Base-by-base conservation (phyloP, 2,329 filamentous ascomycete species). In the Colletotrichum sp. region DNA sequence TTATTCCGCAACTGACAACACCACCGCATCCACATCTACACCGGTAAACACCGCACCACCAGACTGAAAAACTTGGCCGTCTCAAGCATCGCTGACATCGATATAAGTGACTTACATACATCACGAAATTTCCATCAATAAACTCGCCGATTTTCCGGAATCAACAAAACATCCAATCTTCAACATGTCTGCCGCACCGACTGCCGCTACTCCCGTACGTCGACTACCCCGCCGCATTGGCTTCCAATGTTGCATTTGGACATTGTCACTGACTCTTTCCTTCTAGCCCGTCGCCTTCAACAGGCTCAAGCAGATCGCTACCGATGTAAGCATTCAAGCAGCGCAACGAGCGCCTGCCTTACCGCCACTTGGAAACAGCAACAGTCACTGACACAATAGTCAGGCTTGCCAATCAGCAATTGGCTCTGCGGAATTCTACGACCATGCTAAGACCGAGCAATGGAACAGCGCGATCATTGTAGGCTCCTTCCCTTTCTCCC, bases 391-490 rank as follows among this genome's bases (percentile, higher is more conserved):
- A 80, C 72, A 32, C 9, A 34, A 8, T 66, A 3, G 21, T 21
- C 26, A 98, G 96, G 96, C 95, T 80, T 98, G 96, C 89, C 92
- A 94, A 82, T 90, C 90, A 79, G 94, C 95, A 75, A 91, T 99
- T 81, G 92, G 92, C 77, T 90, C 87, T 78, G 92, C 93, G 76
- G 92, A 95, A 77, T 93, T 91, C 86, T 99, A 99, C 88, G 94
- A 98, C 79, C 97, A 99, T 86, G 86, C 92, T 72, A 93, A 94
- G 83, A 98, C 96, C 43, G 92, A 94, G 83, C 88, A 92, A 80
- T 99, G 96, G 96, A 99, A 99, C 88, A 94, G 94, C 39, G 89
- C 90, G 79, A 99, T 99, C 85, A 98, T 99, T 85, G 96, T 98
- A 91, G 81, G 92, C 65, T 24, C 55, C 15, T 64, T 26, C 9